Evolutionary conservation across 192 early-diverging fungal genomes (phyloP).

Genomic region (Diversispora eburnea): DNA sequence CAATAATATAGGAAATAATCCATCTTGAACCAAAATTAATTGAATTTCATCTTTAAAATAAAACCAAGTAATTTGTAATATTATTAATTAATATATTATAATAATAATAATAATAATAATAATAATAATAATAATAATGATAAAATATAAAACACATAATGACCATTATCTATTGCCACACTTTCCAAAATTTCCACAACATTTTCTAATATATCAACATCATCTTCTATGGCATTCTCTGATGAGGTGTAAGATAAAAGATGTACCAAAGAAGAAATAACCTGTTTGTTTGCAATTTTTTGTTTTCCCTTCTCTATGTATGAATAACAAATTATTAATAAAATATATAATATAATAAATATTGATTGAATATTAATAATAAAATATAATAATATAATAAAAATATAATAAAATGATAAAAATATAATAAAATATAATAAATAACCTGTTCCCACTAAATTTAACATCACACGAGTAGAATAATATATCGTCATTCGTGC

Average conservation of each 20-base stretch:
- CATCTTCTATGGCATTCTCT: neutral
- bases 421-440: neutral
- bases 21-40: conserved; percentile 34
- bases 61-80: neutral
- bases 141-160: neutral
- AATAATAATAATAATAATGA: neutral
- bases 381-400: too few relatives aligned
- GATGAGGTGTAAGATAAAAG: conserved; percentile 9
- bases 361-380: neutral
- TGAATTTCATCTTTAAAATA: conserved; percentile 39
- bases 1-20: conserved; percentile 36
- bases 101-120: neutral
- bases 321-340: neutral
- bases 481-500: conserved; percentile 19
- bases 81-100: neutral
- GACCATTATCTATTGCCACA: conserved; percentile 39
- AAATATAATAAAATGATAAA: neutral
- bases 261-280: conserved; percentile 14
- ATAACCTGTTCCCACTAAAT: conserved; percentile 14
- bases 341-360: neutral
- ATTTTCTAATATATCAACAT: conserved; percentile 30
- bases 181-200: conserved; percentile 37
- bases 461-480: conserved; percentile 19
- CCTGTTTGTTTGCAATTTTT: neutral
- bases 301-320: conserved; percentile 17